Evolutionary conservation across 176 grass and related monocot genomes (phyloP), one percentile per base, ranked within the genome.

Genomic region (Puya raimondii): DNA sequence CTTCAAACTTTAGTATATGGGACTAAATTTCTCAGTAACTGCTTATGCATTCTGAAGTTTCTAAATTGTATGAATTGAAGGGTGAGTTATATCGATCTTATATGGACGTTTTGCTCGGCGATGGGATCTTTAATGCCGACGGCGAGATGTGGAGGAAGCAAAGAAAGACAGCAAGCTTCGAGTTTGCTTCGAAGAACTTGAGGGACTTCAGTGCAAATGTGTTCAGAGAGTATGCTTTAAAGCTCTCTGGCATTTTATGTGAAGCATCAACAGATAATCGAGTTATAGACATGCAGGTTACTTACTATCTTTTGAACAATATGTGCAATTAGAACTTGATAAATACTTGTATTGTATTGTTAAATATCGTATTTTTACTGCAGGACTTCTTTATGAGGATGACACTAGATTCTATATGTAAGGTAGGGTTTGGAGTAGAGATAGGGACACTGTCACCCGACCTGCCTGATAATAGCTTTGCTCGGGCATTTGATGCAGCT

Each of bases 351-450:
- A 69, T 48, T 49, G 8, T 69, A 72, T 16, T 22, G 25, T 23
- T 12, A 53, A 23, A 70, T 61, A n/a, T 74, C 23, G 2, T 47
- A 48, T 33, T 66, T 76, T 51, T 4, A 66, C 66, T 80, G 14
- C 78, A 96, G 91, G 88, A 96, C 12, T 51, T 91, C 21, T 91
- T 88, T 69, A 91, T 91, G 91, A 88, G 91, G 83, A 91, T 96
- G 91, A 96, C 91, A 21, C 74, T 96, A 72, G 91, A 91, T 64
- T 96, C 91, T 23, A 96, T 96, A 29, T 88, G 88, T 57, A 88
- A 96, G 81, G 88, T 96, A 1, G 91, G 91, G 9, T 96, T 96
- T 15, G 88, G 91, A 21, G 88, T 88, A 0, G 88, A 96, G 81
- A 91, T 96, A 51, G 91, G 91, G 53, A 96, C 88, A 12, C 72